Percentiles rank a stretch among this genome's conserved stretches.
Evolutionary conservation across 2,329 filamentous ascomycete species (phyloP).

Genomic region (Teratosphaeria epicoccoides): DNA sequence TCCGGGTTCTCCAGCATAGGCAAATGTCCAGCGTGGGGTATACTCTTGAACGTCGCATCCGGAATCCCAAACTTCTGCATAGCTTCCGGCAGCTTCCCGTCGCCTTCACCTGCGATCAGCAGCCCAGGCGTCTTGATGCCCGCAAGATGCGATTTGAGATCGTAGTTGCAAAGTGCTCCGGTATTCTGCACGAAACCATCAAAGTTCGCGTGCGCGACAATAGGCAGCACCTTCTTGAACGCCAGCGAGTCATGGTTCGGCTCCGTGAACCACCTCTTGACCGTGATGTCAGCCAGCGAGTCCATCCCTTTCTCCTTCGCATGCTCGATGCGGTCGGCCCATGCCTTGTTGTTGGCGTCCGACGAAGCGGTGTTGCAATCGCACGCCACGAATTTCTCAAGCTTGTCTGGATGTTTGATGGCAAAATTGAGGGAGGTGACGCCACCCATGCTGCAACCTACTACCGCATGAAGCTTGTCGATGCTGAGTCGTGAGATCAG

Average conservation of each 20-base stretch:
- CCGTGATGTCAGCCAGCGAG: conserved; percentile 58
- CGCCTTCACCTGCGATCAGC: conserved; percentile 39
- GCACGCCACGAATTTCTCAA: conserved; percentile 57
- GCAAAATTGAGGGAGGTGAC: conserved; percentile 66
- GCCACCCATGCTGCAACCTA: conserved; percentile 74
- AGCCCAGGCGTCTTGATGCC: conserved; percentile 48
- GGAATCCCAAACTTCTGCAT: conserved; percentile 56
- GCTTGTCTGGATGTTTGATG: conserved; percentile 50
- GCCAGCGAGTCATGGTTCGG: conserved; percentile 49
- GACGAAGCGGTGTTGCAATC: conserved; percentile 69
- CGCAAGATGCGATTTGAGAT: conserved; percentile 49
- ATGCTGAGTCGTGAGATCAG: conserved; percentile 62
- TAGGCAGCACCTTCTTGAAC: conserved; percentile 51
- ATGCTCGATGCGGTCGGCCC: conserved; percentile 64
- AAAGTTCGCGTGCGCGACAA: conserved; percentile 60
- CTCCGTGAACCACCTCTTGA: conserved; percentile 62
- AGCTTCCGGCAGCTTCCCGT: conserved; percentile 35
- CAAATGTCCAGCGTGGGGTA: conserved; percentile 65
- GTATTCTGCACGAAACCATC: conserved; percentile 58
- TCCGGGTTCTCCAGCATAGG: conserved; percentile 71
- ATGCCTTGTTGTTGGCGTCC: conserved; percentile 63
- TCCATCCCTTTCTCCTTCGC: conserved; percentile 31
- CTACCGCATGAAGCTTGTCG: conserved; percentile 51
- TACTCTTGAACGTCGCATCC: conserved; percentile 50
- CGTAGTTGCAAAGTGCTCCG: conserved; percentile 61